Conservation (phyloP, 495 filamentous ascomycete species). For the Aspergillus wentii region DNA sequence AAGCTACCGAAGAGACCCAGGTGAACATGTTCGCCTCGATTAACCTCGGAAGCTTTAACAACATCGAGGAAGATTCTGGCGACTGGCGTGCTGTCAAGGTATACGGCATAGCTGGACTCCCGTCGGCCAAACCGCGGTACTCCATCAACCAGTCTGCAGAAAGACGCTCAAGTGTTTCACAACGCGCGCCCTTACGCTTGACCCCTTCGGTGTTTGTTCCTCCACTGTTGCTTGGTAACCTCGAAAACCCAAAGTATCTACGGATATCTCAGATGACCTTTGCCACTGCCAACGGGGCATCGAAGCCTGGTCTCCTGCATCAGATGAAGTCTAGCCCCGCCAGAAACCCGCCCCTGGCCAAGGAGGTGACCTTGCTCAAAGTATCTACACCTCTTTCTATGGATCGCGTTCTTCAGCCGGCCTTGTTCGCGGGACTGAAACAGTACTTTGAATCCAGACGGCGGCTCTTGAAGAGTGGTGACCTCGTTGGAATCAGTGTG, state of each 20-base stretch:
- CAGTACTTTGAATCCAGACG: constrained; percentile 75
- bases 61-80: constrained; percentile 38
- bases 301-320: constrained; percentile 32
- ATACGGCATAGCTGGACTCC: constrained; percentile 75
- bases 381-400: constrained; percentile 83
- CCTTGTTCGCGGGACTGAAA: constrained; percentile 78
- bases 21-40: constrained; percentile 49
- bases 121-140: constrained; percentile 45
- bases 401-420: constrained; percentile 76
- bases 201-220: constrained; percentile 71
- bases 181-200: constrained; percentile 29
- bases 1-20: constrained; percentile 63
- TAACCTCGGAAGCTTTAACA: constrained; percentile 41
- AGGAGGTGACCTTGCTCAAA: constrained; percentile 87
- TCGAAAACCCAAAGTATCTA: constrained; percentile 71
- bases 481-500: constrained; percentile 80
- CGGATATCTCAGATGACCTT: constrained; percentile 60
- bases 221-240: constrained; percentile 79
- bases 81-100: constrained; percentile 78
- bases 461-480: constrained; percentile 75
- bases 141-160: constrained; percentile 42
- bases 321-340: constrained; percentile 45
- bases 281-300: constrained; percentile 21
- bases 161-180: constrained; percentile 50
- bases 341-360: constrained; percentile 75